Evolutionary conservation across 1,284 basidiomycete genomes (phyloP).

Genomic region (Mrakiaceae sp.): DNA sequence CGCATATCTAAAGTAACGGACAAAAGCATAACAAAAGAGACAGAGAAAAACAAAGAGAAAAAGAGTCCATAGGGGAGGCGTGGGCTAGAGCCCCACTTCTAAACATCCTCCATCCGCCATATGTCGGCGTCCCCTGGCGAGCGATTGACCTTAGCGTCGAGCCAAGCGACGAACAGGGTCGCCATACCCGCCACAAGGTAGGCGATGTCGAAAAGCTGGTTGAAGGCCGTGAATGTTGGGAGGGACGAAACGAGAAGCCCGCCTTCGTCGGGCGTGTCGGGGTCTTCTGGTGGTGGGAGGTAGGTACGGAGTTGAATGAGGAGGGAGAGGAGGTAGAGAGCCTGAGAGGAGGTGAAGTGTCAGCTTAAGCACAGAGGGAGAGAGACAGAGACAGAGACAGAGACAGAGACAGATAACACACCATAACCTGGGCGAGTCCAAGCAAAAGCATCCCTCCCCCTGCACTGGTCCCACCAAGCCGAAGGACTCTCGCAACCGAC

Average conservation of each 20-base stretch:
- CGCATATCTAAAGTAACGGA: too few species aligned
- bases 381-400: not conserved
- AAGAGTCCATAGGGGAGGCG: too few species aligned
- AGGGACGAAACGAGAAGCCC: slow-evolving; percentile 19
- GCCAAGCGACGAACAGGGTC: slow-evolving; percentile 18
- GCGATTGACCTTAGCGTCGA: slow-evolving; percentile 7
- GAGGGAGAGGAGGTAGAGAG: slow-evolving; percentile 35
- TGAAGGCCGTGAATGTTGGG: slow-evolving; percentile 35
- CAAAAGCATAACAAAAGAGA: too few species aligned
- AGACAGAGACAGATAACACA: slow-evolving; percentile 20
- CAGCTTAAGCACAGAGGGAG: not conserved
- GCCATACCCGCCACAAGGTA: slow-evolving; percentile 30
- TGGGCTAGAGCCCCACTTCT: too few species aligned
- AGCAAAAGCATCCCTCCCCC: slow-evolving; percentile 35
- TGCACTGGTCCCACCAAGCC: slow-evolving; percentile 32
- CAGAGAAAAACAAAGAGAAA: too few species aligned
- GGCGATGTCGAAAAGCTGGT: slow-evolving; percentile 33
- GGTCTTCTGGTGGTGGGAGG: slow-evolving; percentile 23
- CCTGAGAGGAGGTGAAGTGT: slow-evolving; percentile 17
- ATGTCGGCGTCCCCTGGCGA: slow-evolving; percentile 1
- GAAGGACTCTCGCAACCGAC: slow-evolving; percentile 31
- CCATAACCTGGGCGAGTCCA: slow-evolving; percentile 33
- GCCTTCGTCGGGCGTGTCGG: not conserved
- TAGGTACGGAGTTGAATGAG: slow-evolving; percentile 34
- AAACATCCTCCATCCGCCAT: slow-evolving; percentile 10